Evolutionary conservation across 495 filamentous ascomycete genomes (phyloP), one percentile per base, ranked within the genome.

Genomic region (Talaromyces borbonicus): DNA sequence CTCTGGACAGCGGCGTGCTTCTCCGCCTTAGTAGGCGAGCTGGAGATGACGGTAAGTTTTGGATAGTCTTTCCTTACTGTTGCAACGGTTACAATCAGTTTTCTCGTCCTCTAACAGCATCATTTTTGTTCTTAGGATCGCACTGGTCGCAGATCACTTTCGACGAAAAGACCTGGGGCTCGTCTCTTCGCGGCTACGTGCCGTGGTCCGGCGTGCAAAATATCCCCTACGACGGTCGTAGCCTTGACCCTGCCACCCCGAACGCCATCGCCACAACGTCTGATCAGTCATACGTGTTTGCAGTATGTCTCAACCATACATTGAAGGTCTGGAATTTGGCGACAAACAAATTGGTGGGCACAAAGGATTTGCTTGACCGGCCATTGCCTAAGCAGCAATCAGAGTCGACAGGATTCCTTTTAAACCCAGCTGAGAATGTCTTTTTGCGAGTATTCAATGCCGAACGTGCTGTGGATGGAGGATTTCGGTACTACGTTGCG

Each of bases 321-420:
- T 62, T 99, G 55, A 81, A 85, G 55, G 78, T 87, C 22, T 95
- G 90, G 90, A 90, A 90, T 53, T 66, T 87, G 14, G 65, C 73
- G 2, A 83, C 74, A 24, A 87, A 87, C 43, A 81, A 78, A 56
- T 73, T 85, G 36, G 75, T 83, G 0, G 75, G 81, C 40, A 78
- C 79, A 11, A 77, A 75, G 55, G 89, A 95, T 63, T 71, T 96
- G 19, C 56, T 90, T 32, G 74, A 69, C 50, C 67, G 72, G 7
- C 57, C 70, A 46, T 56, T 77, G 53, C 62, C 74, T 48, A 61
- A 68, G 9, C 62, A 70, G 14, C 53, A 59, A 24, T 68, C 81
- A 33, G 84, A 90, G 27, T 60, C 72, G 8, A 64, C 69, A 14
- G 78, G 75, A 50, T 84, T 83, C 61, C 74, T 80, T n/a, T 75